Evolutionary conservation across 2,329 filamentous ascomycete species (phyloP).

Genomic region (Cyclaneusma minus): DNA sequence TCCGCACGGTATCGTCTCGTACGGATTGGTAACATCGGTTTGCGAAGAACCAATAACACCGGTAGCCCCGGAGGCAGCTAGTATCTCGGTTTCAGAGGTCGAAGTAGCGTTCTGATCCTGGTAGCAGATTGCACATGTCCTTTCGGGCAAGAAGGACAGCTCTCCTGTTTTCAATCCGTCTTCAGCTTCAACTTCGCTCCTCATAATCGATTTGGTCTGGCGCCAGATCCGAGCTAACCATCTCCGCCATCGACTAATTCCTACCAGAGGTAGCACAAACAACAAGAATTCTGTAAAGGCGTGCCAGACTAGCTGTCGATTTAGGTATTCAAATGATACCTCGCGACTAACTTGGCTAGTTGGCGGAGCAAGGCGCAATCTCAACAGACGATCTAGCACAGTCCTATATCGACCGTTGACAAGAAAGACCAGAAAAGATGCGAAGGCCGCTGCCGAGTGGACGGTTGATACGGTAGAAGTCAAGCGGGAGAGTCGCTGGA

Average conservation of each 20-base stretch:
- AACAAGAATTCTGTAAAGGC: conserved; percentile 99
- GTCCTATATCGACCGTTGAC: conserved; percentile 85
- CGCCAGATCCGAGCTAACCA: conserved; percentile 83
- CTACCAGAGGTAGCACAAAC: conserved; percentile 91
- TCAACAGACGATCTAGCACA: conserved; percentile 68
- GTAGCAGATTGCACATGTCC: conserved; percentile 95
- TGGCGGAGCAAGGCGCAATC: conserved; percentile 71
- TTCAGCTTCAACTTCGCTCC: conserved; percentile 31
- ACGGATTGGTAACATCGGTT: conserved; percentile 92
- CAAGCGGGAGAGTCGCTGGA: conserved; percentile 46
- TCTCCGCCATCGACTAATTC: conserved; percentile 80
- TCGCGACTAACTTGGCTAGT: conserved; percentile 77
- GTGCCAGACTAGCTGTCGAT: conserved; percentile 96
- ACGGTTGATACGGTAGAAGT: conserved; percentile 55
- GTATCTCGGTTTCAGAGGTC: conserved; percentile 58
- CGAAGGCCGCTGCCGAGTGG: conserved; percentile 69
- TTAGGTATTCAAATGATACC: conserved; percentile 94
- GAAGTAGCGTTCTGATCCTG: conserved; percentile 69
- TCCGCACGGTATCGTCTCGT: conserved; percentile 76
- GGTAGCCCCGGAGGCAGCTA: conserved; percentile 49
- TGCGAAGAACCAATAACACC: conserved; percentile 74
- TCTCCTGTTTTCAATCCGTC: conserved; percentile 50
- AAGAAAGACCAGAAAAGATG: conserved; percentile 81
- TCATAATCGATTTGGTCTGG: conserved; percentile 53
- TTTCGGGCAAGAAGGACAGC: conserved; percentile 71